Base-by-base conservation (phyloP, 805 yeast species). In the Candida vaughaniae region DNA sequence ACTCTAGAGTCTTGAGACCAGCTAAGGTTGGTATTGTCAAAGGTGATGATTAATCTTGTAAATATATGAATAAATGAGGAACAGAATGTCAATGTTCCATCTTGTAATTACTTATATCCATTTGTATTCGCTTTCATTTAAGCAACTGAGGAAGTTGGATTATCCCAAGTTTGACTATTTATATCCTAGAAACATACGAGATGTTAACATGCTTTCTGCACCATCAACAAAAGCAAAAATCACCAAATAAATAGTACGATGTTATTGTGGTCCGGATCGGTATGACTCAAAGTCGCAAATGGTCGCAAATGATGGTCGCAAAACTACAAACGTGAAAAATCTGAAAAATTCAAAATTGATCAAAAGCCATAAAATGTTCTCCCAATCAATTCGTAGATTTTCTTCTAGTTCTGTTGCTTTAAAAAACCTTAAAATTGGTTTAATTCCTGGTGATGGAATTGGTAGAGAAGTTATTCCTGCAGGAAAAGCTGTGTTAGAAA, bases 401-500 rank as follows among this genome's bases (percentile, higher is more conserved):
- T 45, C 48, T 3, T 35, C 41, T 12, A 32, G 35, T 19, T 39
- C 63, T 10, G 39, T 53, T 8, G 45, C 60, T 17, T 46, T 56
- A 43, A 66, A 63, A 50, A 51, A 55, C 34, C 53, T 68, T 45
- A 68, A 65, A 47, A 68, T 68, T 36, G 83, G 86, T 42, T 75
- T 93, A 57, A 90, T 93, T 51, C 96, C 99, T 35, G 99, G 99
- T 60, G 99, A 93, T 62, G 99, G 99, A 48, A 93, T 93, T 51
- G 99, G 99, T 38, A 80, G 85, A 56, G 99, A 93, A 67, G 99
- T 93, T 31, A 90, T 93, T 43, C 99, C 99, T 44, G 95, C 98
- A 29, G 99, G 99, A 52, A 78, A 79, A 51, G 85, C 86, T 46
- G 78, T 93, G 20, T 73, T 93, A 51, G 91, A 91, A 65, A 82